Base-by-base conservation (phyloP, 2,329 filamentous ascomycete genomes). In the Herpotrichia juniperi region DNA sequence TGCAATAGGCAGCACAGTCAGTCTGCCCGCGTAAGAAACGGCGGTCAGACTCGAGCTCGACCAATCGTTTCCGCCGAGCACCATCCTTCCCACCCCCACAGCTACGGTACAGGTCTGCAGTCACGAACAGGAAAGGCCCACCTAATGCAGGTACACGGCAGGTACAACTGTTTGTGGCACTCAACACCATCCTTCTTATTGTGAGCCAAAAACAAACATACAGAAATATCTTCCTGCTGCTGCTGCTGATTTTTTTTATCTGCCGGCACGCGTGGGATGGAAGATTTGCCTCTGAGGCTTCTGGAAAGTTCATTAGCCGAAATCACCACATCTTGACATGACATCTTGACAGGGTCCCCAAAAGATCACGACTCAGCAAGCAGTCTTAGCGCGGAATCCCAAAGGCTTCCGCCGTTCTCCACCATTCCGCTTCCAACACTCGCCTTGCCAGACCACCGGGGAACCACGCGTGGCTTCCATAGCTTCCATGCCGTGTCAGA, bases 71-170 rank as follows among this genome's bases (percentile, higher is more conserved):
- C 50, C 45, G 22, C 31, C 53, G 46, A 40, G 53, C 47, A 53
- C 47, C 19, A 42, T 51, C 53, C 50, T 46, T 44, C 50, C 54
- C 50, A 58, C 57, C 58, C 66, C 68, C 69, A 72, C 68, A 71
- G 54, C 62, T 57, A 63, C 60, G 61, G 58, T 58, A 55, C 47
- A 16, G 54, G 52, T 52, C 35, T 57, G 19, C n/a, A 19, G 16
- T 54, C 56, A 47, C 58, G 58, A 53, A 54, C 48, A 61, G 52
- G 54, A 53, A 55, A 50, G 47, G 51, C 58, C 58, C 57, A 57
- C 30, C 72, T 73, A 72, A 74, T 73, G 70, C 70, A 73, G 70
- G 70, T 71, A 73, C 70, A 53, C 62, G 67, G 73, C 73, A 76
- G 73, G 73, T 68, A 74, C 73, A 60, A 54, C 58, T 52, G 54